Percentiles rank a stretch among this genome's conserved stretches.
Conservation (phyloP, 192 early-diverging fungal species). For the Dimargaris cristalligena region DNA sequence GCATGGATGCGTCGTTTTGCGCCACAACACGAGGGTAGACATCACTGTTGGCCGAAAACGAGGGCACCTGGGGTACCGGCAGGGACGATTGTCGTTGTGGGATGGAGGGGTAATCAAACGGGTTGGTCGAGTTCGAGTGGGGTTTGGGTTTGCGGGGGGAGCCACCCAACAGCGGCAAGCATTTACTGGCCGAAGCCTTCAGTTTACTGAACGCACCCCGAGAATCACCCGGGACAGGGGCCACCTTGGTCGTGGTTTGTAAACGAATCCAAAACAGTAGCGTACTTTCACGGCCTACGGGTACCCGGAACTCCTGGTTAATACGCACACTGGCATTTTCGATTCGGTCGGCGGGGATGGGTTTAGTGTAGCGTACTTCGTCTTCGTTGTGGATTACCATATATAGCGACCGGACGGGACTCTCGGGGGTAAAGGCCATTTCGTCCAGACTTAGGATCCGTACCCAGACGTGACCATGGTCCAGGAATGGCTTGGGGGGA, state of each 20-base stretch:
- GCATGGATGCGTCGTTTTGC: not conserved
- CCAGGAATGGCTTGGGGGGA: constrained; percentile 6
- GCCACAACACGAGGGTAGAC: not conserved
- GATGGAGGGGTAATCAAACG: constrained; percentile 7
- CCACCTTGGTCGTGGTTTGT: not conserved
- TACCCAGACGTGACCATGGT: constrained; percentile 7
- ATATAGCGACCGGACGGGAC: not conserved
- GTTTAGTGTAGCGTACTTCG: constrained; percentile 7
- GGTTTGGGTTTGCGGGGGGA: too few relatives aligned
- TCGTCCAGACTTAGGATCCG: constrained; percentile 8
- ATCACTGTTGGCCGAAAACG: constrained; percentile 2
- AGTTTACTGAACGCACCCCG: constrained; percentile 1
- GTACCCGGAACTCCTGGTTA: constrained; percentile 10
- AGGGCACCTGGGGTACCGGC: not conserved
- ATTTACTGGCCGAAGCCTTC: not conserved
- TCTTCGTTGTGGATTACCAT: constrained; percentile 10
- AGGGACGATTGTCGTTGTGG: constrained; percentile 7
- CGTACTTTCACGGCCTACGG: constrained; percentile 5
- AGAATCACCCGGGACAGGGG: not conserved
- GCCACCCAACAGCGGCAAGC: not conserved
- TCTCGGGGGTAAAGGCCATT: constrained; percentile 10
- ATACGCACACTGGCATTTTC: constrained; percentile 3
- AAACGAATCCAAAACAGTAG: constrained; percentile 9
- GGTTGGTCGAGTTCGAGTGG: not conserved
- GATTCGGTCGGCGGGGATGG: constrained; percentile 1